A percentile compares a stretch with the other conserved stretches of the same genome.
phyloP scores from a whole-genome alignment of 148 eudicot species.

The Chenopodium suecicum region DNA sequence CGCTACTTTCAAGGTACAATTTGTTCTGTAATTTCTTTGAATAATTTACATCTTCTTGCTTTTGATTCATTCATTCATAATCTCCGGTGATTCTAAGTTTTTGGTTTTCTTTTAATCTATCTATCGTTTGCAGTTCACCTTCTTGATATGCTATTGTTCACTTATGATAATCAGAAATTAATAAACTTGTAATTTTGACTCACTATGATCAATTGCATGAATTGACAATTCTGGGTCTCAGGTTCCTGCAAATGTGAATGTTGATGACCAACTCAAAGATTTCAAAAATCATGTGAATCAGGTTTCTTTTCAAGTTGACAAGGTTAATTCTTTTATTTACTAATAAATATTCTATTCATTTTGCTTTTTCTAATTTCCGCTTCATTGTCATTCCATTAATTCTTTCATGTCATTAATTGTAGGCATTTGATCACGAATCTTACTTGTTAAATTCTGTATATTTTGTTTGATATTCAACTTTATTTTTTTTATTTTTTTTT shows the following conservation, averaged over 20 bases:
- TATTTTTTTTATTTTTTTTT: background rate
- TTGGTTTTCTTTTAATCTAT: too few species aligned
- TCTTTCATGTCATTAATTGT: too few species aligned
- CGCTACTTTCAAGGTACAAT: background rate
- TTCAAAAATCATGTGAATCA: conserved; percentile 8
- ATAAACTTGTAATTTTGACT: background rate
- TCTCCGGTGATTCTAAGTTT: too few species aligned
- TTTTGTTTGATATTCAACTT: background rate
- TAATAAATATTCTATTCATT: background rate
- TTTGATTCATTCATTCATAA: too few species aligned
- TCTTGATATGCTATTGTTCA: too few species aligned
- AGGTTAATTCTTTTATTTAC: conserved; percentile 11
- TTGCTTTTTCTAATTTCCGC: background rate
- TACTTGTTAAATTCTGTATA: too few species aligned
- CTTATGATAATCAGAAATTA: too few species aligned
- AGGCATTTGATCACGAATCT: too few species aligned
- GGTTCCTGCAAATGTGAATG: conserved; percentile 14
- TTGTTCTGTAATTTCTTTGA: background rate
- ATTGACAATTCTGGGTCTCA: background rate
- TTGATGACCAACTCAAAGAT: conserved; percentile 12
- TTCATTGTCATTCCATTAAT: background rate
- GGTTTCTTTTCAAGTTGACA: conserved; percentile 6
- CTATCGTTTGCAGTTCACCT: too few species aligned
- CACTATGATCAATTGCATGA: background rate
- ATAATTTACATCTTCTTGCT: too few species aligned